These are phyloP conservation scores for Neopestalotiopsis clavispora DNA, from an alignment of 2,329 filamentous ascomycete species.

Conservation along the genomic window DNA sequence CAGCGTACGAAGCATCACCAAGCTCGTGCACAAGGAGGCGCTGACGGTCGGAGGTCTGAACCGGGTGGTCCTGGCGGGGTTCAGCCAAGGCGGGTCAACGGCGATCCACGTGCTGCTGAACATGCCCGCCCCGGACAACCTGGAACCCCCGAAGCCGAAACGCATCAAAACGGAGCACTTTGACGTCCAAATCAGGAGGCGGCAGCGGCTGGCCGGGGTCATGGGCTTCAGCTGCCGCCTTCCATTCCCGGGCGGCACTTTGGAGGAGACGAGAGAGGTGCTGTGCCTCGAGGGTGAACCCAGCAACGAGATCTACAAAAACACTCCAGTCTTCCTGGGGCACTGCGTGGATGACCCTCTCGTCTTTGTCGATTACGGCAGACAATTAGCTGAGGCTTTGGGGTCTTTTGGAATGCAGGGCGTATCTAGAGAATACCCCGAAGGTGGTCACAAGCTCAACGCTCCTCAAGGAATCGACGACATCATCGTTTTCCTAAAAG, in stretches of 20 bases:
- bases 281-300: constrained; percentile 33
- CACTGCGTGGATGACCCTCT: constrained; percentile 50
- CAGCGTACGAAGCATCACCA: constrained; percentile 38
- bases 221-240: constrained; percentile 31
- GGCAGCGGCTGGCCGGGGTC: constrained; percentile 27
- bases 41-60: constrained; percentile 40
- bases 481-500: constrained; percentile 38
- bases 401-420: constrained; percentile 42
- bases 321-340: constrained; percentile 49
- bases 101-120: constrained; percentile 31
- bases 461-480: constrained; percentile 49
- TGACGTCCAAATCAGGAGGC: not conserved
- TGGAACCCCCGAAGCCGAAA: constrained; percentile 20
- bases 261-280: constrained; percentile 31
- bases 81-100: constrained; percentile 52
- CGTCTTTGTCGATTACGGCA: constrained; percentile 44
- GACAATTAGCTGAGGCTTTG: constrained; percentile 40
- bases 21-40: constrained; percentile 41
- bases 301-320: constrained; percentile 36
- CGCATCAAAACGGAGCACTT: constrained; percentile 10
- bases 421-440: constrained; percentile 45
- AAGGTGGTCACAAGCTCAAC: constrained; percentile 51
- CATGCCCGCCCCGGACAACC: constrained; percentile 17
- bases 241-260: constrained; percentile 28
- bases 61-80: constrained; percentile 47